Conservation (phyloP, 2,329 filamentous ascomycete species). For the Aspergillus fumigatus region DNA sequence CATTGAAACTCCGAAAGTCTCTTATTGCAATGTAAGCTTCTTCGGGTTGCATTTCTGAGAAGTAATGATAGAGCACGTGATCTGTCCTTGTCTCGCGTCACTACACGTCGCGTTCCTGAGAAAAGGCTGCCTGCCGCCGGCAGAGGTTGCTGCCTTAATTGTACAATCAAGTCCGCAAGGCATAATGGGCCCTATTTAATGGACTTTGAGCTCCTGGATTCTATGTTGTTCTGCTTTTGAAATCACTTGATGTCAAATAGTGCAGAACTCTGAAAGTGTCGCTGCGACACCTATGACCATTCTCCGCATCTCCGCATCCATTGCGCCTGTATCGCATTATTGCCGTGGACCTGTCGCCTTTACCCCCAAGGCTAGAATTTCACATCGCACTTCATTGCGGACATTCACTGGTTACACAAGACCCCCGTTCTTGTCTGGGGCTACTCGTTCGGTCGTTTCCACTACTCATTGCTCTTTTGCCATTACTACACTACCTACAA, state of each 20-base stretch:
- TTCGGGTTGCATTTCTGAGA: neutral
- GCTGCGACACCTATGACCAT: conserved; percentile 13
- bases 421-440: neutral
- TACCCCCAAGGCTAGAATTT: conserved; percentile 1
- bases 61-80: conserved; percentile 11
- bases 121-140: conserved; percentile 4
- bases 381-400: neutral
- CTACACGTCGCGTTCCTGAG: conserved; percentile 16
- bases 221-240: neutral
- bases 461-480: neutral
- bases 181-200: neutral
- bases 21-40: neutral
- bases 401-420: neutral
- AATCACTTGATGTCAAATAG: neutral
- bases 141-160: conserved; percentile 5
- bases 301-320: conserved; percentile 5
- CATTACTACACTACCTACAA: conserved; percentile 2
- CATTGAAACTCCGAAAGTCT: neutral
- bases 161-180: neutral
- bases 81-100: conserved; percentile 15
- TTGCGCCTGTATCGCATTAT: conserved; percentile 6
- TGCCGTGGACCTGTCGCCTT: conserved; percentile 8
- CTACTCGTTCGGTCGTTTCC: neutral
- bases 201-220: neutral
- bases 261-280: neutral